Evolutionary conservation across 768 basidiomycete species (phyloP), one percentile per base, ranked within the genome.

Genomic region (Leccinum longicurvipes): DNA sequence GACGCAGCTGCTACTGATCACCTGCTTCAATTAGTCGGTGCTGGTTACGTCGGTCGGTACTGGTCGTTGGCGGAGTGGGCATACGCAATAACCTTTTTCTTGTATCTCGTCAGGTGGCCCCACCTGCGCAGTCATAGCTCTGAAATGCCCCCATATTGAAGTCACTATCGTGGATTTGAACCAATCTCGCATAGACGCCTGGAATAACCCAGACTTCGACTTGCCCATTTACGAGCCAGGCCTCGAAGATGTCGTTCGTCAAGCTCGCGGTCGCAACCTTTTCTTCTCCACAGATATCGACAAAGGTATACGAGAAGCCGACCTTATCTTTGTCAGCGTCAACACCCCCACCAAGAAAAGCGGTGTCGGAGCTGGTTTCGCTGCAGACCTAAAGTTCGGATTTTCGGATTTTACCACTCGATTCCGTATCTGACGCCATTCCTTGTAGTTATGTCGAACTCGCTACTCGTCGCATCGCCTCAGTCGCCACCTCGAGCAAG

Each of bases 141-240:
- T 91, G 63, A 94, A 92, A 73, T 96, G 93, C 71, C 92, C 94
- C 48, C 82, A 95, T 68, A 91, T 98, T 75, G 77, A 77, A 44
- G 96, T 99, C 69, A 99, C 94, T 66, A 99, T 99, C 66, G 97
- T 98, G 67, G 97, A 99, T 75, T 81, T 99, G 64, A 98, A 98
- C 82, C 80, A 94, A 70, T 79, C 87, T 56, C 89, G 97, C 58
- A 85, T 99, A 73, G 91, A 93, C 70, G 96, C 95, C 17, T 99
- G 97, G 97, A 99, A 99, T 77, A 87, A 84, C 70, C 72, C 83
- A 48, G 82, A 92, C 70, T 94, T 84, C 72, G 74, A 79, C 32
- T 78, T 99, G 19, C 97, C 97, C 50, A 99, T 99, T 72, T 99
- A 97, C 73, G 97, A 99, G 71, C 97, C 97, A 6, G 96, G 97